Evolutionary conservation across 2,329 filamentous ascomycete species (phyloP), one percentile per base, ranked within the genome.

Genomic region (Fusarium annulatum): DNA sequence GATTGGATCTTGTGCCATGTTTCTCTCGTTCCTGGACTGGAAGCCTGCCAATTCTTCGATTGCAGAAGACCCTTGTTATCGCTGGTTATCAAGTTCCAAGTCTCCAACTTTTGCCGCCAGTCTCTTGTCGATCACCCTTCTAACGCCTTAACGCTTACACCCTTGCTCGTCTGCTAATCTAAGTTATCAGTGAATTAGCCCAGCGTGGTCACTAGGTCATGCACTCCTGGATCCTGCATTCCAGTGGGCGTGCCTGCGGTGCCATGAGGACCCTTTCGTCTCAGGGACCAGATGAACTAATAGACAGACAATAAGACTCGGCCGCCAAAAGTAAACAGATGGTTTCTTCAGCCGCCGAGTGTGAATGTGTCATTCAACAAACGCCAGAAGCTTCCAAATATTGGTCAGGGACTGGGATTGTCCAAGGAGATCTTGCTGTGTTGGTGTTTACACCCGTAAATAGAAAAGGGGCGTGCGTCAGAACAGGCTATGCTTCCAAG

Each of bases 141-240:
- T 52, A 52, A 42, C 52, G 48, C 45, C 33, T 49, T 67, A 52
- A 69, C 52, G 52, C 67, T 74, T 57, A 43, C 33, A 56, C 45
- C 60, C 71, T 72, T 61, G 67, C 23, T 36, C 49, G 30, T 61
- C 51, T 69, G 60, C 60, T 74, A 62, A 72, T 72, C 71, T 59
- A 60, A 36, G 66, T 69, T 72, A 72, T 74, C 71, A 69, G 64
- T 33, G 71, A 73, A 68, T 64, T 71, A 42, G 58, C 28, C 57
- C 28, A 38, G 58, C 34, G 43, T 33, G 43, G 65, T 41, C 46
- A 60, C 66, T 69, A 53, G 64, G 69, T 66, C 56, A 77, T 78
- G 76, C 74, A 78, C 76, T 77, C 76, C 76, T 77, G 68, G 63
- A 67, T 78, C 74, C 73, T 77, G 76, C 76, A 77, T 77, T 73